These are phyloP conservation scores for Sporisorium exsertum DNA, from an alignment of 1,284 basidiomycete species.

Conservation along the genomic window DNA sequence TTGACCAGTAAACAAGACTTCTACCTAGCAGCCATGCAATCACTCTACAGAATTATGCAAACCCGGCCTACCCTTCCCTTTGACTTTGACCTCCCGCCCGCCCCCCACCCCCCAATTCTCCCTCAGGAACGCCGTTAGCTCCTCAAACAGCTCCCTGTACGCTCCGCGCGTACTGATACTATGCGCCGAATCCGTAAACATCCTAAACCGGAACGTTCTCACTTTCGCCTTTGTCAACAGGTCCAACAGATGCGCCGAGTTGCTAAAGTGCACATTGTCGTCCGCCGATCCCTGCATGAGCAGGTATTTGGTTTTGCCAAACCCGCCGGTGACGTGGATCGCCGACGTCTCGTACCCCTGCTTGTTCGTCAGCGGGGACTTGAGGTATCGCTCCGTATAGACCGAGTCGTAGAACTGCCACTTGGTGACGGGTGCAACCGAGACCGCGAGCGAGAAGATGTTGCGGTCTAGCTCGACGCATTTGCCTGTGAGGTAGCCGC, in stretches of 20 bases:
- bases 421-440: slow-evolving; percentile 76
- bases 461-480: slow-evolving; percentile 76
- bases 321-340: slow-evolving; percentile 85
- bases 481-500: slow-evolving; percentile 60
- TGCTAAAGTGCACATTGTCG: slow-evolving; percentile 78
- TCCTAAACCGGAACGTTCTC: slow-evolving; percentile 85
- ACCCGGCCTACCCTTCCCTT: slow-evolving; percentile 16
- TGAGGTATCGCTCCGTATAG: slow-evolving; percentile 98
- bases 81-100: neutral
- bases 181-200: slow-evolving; percentile 95
- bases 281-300: slow-evolving; percentile 81
- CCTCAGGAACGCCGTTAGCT: slow-evolving; percentile 82
- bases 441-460: slow-evolving; percentile 87
- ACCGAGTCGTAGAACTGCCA: slow-evolving; percentile 77
- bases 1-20: no score
- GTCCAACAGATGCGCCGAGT: slow-evolving; percentile 89
- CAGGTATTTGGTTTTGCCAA: slow-evolving; percentile 81
- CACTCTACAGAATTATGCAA: slow-evolving; percentile 43
- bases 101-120: slow-evolving; percentile 79
- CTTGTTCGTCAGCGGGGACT: slow-evolving; percentile 80
- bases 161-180: slow-evolving; percentile 80
- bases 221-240: slow-evolving; percentile 85
- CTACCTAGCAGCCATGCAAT: no score
- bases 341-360: slow-evolving; percentile 86
- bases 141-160: slow-evolving; percentile 85